These are phyloP conservation scores for Cichorium intybus DNA, from an alignment of 140 eudicot species.

Conservation along the genomic window DNA sequence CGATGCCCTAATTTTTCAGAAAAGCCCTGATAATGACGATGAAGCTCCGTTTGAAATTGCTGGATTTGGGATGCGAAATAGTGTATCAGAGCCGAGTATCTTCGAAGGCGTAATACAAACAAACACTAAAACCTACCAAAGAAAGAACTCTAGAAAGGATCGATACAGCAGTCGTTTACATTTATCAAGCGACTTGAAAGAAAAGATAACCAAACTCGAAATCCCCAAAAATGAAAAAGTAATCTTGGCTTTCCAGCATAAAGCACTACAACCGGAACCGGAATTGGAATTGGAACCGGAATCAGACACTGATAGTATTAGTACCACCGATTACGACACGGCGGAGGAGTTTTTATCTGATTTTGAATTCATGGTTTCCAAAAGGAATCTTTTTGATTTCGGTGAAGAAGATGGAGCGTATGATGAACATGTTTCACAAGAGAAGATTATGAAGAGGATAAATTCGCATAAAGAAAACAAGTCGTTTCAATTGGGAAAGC, in stretches of 20 bases:
- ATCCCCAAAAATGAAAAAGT: conserved; percentile 54
- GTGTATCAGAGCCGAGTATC: conserved; percentile 47
- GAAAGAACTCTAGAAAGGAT: conserved; percentile 31
- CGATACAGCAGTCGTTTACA: conserved; percentile 26
- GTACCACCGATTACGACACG: conserved; percentile 54
- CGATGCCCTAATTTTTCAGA: conserved; percentile 41
- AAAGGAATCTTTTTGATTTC: conserved; percentile 60
- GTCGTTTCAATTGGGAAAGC: conserved; percentile 68
- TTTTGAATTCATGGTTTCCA: conserved; percentile 45
- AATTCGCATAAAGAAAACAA: conserved; percentile 62
- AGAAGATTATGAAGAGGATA: conserved; percentile 64
- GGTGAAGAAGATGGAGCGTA: conserved; percentile 51
- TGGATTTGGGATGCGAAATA: conserved; percentile 43
- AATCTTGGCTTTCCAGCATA: conserved; percentile 45
- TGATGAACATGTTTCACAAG: conserved; percentile 49
- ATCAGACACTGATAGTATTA: conserved; percentile 17
- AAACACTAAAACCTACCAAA: conserved; percentile 21
- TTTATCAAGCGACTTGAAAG: conserved; percentile 31
- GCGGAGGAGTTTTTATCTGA: conserved; percentile 70
- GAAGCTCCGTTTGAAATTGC: conserved; percentile 31
- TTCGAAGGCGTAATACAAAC: conserved; percentile 24
- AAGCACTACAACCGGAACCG: conserved; percentile 25
- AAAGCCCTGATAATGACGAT: conserved; percentile 43
- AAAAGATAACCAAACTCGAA: conserved; percentile 46
- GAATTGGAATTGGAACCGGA: conserved; percentile 5